Evolutionary conservation across 345 rosid species (phyloP), one percentile per base, ranked within the genome.

Genomic region (Cardamine resedifolia): DNA sequence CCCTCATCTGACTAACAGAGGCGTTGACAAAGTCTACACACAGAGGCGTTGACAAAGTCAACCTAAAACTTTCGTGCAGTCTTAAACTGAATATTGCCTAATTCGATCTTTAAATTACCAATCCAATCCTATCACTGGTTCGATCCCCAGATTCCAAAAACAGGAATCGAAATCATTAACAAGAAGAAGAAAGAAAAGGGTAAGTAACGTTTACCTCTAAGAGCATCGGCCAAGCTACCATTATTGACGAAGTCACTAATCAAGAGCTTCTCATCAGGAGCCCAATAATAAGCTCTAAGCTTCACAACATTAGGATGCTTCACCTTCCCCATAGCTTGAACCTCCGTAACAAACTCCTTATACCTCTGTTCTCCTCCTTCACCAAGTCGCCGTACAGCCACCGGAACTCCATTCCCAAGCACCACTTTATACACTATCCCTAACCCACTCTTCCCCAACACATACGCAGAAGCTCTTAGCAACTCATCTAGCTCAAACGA

Each of bases 371-470:
- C 96, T 18, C 96, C 98, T 5, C 99, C 99, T 68, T 95, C 99
- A 0, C 98, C 99, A 1, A 95, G 84, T 49, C 99, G 63, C 79
- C 99, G 36, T 19, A 95, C 99, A 0, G 99, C 99, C 78, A 95
- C 98, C 16, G 99, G 97, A 23, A 85, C 60, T 33, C 99, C 98
- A 12, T 92, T 95, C 3, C 96, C 98, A 10, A 95, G 94, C 81
- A 95, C 98, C 15, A 95, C 99, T 71, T 95, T 95, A 64, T 95
- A 95, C 66, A 95, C 96, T 15, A 92, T 95, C 79, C 99, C 99
- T 52, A 95, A 69, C 73, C 96, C 98, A 64, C 99, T 95, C 87
- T 95, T 95, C 31, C 99, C 99, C 74, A 91, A 30, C 55, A 95
- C 99, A 56, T 95, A 91, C 3, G 99, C 99, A 11, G 99, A 95